Percentiles rank a stretch among this genome's conserved stretches.
These are phyloP conservation scores for Marchantia polymorpha DNA, from an alignment of 225 moss, liverwort and hornwort species.

Conservation along the genomic window DNA sequence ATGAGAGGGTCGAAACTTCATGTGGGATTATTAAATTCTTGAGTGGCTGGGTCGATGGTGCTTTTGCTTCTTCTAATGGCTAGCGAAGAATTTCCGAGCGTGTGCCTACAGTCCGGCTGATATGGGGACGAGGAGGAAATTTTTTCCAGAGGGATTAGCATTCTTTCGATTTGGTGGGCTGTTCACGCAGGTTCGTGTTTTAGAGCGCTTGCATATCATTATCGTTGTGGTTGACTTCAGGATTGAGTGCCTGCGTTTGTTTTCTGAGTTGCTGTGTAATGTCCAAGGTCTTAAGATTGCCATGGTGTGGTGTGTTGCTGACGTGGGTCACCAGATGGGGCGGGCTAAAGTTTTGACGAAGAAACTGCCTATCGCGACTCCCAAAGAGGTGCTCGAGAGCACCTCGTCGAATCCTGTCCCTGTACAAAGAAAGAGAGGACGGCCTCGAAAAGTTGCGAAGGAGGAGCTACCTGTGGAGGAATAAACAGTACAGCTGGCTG, in stretches of 20 bases:
- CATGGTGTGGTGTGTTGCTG: too few relatives aligned
- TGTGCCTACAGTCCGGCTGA: conserved; percentile 20
- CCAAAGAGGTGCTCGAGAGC: conserved; percentile 67
- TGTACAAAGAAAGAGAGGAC: conserved; percentile 76
- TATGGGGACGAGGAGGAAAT: background rate
- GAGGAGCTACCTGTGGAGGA: conserved; percentile 63
- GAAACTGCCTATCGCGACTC: too few relatives aligned
- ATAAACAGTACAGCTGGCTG: conserved; percentile 51
- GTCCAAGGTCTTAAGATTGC: too few relatives aligned
- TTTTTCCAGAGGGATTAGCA: background rate
- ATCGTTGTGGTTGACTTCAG: too few relatives aligned
- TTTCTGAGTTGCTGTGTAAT: too few relatives aligned
- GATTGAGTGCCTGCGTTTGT: too few relatives aligned
- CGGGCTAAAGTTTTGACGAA: too few relatives aligned
- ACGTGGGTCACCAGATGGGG: too few relatives aligned
- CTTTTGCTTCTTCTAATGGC: conserved; percentile 10
- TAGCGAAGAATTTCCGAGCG: conserved; percentile 16
- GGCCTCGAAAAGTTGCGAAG: conserved; percentile 79
- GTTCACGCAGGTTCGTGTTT: background rate
- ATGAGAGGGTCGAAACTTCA: too few relatives aligned
- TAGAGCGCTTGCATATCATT: too few relatives aligned
- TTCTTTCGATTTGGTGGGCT: conserved; percentile 16
- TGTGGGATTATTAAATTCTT: conserved; percentile 4
- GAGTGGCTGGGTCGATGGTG: conserved; percentile 6
- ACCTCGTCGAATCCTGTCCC: conserved; percentile 73